Evolutionary conservation across 805 yeast species (phyloP), one percentile per base, ranked within the genome.

Genomic region (Pichia kluyveri): DNA sequence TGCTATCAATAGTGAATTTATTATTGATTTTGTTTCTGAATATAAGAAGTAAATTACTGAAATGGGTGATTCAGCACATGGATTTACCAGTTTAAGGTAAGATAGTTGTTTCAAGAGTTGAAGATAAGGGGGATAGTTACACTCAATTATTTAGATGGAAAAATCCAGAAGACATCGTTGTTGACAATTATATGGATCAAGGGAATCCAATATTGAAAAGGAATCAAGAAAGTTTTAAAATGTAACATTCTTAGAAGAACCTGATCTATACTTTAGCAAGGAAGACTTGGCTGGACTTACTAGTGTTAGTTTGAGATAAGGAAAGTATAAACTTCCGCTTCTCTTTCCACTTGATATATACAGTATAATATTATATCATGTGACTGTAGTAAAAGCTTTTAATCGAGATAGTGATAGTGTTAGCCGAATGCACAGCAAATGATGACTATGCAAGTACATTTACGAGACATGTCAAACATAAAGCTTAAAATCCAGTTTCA

Each of bases 41-140:
- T 44, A 40, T 19, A 50, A 49, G 8, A 54, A 56, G 23, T 40
- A 58, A 19, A 34, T 57, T 18, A 57, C 57, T 30, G 52, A 56
- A 2, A 47, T 56, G 28, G 62, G 61, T 37, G 62, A 58, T 32
- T 56, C 60, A 3, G 50, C 52, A 5, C 61, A 58, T 51, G 61
- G 47, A 3, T 56, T 58, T 58, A 23, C 60, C 60, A 14, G 54
- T 54, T 15, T 28, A 51, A 17, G 60, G 60, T 11, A 48, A 49
- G 39, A 47, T 45, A 19, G 46, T 56, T 14, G 56, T 58, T 30
- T 46, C 50, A 37, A 37, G 46, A 14, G 31, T 56, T 23, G 41
- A 50, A 40, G 54, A 48, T 15, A 37, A 12, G 17, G 15, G 11
- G 4, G 48, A 51, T 34, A 47, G 40, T 11, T 54, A 50, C 32